Evolutionary conservation across 345 rosid species (phyloP).

Genomic region (Physaria fendleri): DNA sequence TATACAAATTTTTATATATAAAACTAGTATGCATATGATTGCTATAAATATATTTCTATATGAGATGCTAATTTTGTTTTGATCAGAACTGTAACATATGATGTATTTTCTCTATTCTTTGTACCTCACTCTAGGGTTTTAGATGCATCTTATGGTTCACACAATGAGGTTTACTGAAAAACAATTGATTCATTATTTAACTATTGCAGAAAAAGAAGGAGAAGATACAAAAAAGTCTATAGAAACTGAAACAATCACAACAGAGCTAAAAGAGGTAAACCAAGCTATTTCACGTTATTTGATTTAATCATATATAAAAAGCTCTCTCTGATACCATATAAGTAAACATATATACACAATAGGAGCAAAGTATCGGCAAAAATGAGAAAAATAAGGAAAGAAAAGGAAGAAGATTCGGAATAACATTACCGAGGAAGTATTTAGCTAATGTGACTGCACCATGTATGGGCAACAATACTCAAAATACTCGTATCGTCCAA

Average conservation of each 20-base stretch:
- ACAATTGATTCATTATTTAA: background rate
- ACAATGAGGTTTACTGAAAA: background rate
- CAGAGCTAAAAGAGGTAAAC: slow-evolving; percentile 24
- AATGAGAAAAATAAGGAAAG: slow-evolving; percentile 17
- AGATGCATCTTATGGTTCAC: background rate
- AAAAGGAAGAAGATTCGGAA: slow-evolving; percentile 24
- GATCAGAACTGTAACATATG: background rate
- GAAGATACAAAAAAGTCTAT: slow-evolving; percentile 17
- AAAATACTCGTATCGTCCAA: slow-evolving; percentile 21
- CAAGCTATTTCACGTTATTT: background rate
- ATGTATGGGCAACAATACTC: slow-evolving; percentile 30
- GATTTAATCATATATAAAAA: background rate
- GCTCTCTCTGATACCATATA: background rate
- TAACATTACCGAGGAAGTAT: slow-evolving; percentile 22
- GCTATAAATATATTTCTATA: background rate
- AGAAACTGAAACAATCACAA: slow-evolving; percentile 18
- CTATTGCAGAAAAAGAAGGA: slow-evolving; percentile 16
- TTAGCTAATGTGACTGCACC: slow-evolving; percentile 26
- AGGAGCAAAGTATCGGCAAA: slow-evolving; percentile 16
- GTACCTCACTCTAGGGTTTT: too few relatives aligned
- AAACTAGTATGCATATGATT: background rate
- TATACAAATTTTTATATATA: too few relatives aligned
- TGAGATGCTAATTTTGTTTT: background rate
- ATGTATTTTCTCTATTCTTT: too few relatives aligned
- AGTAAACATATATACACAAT: background rate